Evolutionary conservation across 2,329 filamentous ascomycete genomes (phyloP).

Genomic region (Shiraia sp.): DNA sequence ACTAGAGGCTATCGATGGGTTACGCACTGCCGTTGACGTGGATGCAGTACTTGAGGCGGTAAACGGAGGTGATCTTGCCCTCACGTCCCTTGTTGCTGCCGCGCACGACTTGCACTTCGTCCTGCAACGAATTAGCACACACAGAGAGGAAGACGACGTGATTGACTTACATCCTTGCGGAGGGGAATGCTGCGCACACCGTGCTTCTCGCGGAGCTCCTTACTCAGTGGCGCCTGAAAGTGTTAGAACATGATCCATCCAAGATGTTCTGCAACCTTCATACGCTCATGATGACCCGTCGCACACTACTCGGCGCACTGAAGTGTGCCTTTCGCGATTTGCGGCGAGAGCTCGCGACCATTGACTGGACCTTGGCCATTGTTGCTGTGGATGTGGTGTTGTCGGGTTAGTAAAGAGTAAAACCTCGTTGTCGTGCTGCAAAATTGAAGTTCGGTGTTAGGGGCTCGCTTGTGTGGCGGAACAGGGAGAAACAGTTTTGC

Average conservation of each 20-base stretch:
- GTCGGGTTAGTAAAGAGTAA: constrained; percentile 35
- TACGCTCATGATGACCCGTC: constrained; percentile 84
- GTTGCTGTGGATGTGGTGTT: constrained; percentile 49
- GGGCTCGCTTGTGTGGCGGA: constrained; percentile 18
- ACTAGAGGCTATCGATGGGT: constrained; percentile 2
- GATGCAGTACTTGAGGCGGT: constrained; percentile 79
- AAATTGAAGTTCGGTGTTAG: constrained; percentile 16
- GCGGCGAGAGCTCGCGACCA: constrained; percentile 79
- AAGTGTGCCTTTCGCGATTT: constrained; percentile 99
- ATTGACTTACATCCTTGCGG: constrained; percentile 75
- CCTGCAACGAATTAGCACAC: constrained; percentile 40
- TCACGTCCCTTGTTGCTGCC: constrained; percentile 96
- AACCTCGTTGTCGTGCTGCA: constrained; percentile 16
- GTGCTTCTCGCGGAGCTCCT: constrained; percentile 99
- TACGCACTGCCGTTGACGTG: constrained; percentile 78
- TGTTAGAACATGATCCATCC: constrained; percentile 36
- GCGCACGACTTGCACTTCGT: constrained; percentile 91
- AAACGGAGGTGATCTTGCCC: constrained; percentile 97
- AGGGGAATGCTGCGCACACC: constrained; percentile 90
- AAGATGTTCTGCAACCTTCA: constrained; percentile 66
- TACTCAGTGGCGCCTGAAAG: constrained; percentile 46
- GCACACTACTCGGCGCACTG: constrained; percentile 88
- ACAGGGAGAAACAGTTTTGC: constrained; percentile 11
- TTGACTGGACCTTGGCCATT: constrained; percentile 72
- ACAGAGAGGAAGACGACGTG: constrained; percentile 2